Conservation (phyloP, 2,329 filamentous ascomycete species). For the Colletotrichum caudatum region DNA sequence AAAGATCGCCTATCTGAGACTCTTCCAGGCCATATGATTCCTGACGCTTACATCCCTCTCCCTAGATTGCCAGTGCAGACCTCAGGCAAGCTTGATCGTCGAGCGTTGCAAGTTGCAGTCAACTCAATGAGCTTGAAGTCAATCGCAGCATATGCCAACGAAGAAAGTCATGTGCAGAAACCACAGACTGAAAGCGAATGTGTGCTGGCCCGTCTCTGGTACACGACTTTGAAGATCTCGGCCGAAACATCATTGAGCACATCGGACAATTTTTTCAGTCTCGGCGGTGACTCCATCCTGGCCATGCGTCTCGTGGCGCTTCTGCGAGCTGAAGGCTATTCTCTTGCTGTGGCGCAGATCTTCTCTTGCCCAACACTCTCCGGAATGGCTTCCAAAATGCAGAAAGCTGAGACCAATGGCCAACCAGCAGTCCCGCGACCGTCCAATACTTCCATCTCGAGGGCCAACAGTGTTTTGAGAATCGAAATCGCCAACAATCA, state of each 20-base stretch:
- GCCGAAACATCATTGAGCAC: slow-evolving; percentile 2
- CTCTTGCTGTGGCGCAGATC: slow-evolving; percentile 37
- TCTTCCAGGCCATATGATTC: slow-evolving; percentile 24
- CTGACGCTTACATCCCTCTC: slow-evolving; percentile 20
- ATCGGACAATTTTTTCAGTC: slow-evolving; percentile 43
- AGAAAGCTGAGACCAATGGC: not conserved
- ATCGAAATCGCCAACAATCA: not conserved
- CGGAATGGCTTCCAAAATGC: slow-evolving; percentile 34
- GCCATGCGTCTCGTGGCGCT: slow-evolving; percentile 46
- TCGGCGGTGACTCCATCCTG: slow-evolving; percentile 45
- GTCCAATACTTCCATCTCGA: not conserved
- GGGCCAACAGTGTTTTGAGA: not conserved
- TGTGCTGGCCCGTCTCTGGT: slow-evolving; percentile 31
- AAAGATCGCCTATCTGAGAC: slow-evolving; percentile 1
- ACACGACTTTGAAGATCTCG: slow-evolving; percentile 24
- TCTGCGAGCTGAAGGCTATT: slow-evolving; percentile 40
- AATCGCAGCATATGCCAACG: slow-evolving; percentile 2
- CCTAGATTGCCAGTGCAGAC: not conserved
- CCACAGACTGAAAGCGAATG: slow-evolving; percentile 5
- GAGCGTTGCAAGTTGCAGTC: not conserved
- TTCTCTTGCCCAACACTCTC: slow-evolving; percentile 36
- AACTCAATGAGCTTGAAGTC: slow-evolving; percentile 21
- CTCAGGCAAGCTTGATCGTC: slow-evolving; percentile 29
- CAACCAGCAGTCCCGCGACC: not conserved
- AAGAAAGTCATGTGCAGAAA: not conserved